Evolutionary conservation across 1,284 basidiomycete genomes (phyloP), one percentile per base, ranked within the genome.

Genomic region (Puccinia triticina): DNA sequence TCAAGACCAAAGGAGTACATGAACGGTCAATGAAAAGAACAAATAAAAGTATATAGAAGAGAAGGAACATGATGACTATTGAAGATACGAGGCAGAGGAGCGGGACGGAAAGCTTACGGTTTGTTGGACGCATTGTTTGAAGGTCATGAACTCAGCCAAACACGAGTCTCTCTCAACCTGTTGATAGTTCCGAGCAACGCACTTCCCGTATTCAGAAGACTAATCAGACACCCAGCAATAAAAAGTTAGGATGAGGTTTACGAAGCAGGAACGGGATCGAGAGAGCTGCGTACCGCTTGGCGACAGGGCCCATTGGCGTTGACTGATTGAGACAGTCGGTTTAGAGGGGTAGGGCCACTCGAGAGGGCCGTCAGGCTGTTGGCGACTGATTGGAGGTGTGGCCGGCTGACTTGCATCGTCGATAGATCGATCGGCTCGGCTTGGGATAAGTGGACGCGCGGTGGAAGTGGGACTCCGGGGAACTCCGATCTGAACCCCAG

Each of bases 81-180:
- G n/a, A n/a, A n/a, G n/a, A n/a, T n/a, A n/a, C n/a, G n/a, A n/a
- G n/a, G n/a, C n/a, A n/a, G n/a, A n/a, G n/a, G n/a, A n/a, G n/a
- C n/a, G n/a, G 64, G 1, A 10, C 12, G 34, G n/a, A 48, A 48
- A 23, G 43, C 66, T 26, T 69, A 69, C 66, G 66, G n/a, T 26
- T 29, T 16, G 40, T 69, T 69, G 43, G 43, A 69, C 66, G 26
- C 66, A 69, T 69, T 69, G 66, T 18, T 69, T 69, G n/a, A 69
- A 69, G 26, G 23, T 69, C 43, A n/a, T 43, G 43, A 69, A 69
- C 43, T 69, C 43, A 2, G 16, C 43, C n/a, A n/a, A 11, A n/a
- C 66, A 69, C 40, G 23, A 69, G 16, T 69, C 26, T 48, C 48
- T 69, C 26, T 69, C 66, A 26, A 69, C 26, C 8, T 16, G 26